Evolutionary conservation across 1,139 yeast genomes (phyloP).

Genomic region (Hansenula lynferdii): DNA sequence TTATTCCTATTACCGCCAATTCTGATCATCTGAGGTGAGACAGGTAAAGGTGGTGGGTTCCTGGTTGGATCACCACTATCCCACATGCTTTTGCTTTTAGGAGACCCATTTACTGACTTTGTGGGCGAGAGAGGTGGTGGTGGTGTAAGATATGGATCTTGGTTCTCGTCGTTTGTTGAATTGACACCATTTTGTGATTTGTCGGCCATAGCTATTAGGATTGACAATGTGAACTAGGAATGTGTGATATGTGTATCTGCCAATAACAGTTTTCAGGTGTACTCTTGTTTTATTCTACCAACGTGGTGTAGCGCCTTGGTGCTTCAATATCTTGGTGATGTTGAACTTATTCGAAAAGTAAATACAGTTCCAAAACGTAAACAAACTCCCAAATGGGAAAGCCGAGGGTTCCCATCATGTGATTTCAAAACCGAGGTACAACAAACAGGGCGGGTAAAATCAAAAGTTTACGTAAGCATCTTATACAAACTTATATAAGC

Average conservation of each 20-base stretch:
- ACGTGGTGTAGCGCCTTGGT: not conserved
- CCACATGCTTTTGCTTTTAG: slow-evolving; percentile 20
- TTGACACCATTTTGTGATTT: no score
- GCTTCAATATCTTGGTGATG: not conserved
- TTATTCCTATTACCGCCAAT: slow-evolving; percentile 11
- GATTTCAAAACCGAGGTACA: not conserved
- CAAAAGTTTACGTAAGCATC: no score
- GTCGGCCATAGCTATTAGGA: no score
- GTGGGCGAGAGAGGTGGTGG: slow-evolving; percentile 8
- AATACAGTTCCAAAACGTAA: slow-evolving; percentile 9
- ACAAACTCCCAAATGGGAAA: slow-evolving; percentile 6
- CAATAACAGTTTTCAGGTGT: no score
- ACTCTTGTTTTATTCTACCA: no score
- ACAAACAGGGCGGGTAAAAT: not conserved
- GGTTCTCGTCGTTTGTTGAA: slow-evolving; percentile 2
- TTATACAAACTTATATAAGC: no score
- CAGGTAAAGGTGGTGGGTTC: slow-evolving; percentile 34
- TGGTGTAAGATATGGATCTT: slow-evolving; percentile 4
- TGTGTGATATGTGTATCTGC: no score
- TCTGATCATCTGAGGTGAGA: slow-evolving; percentile 23
- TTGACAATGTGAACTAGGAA: no score
- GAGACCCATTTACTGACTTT: not conserved
- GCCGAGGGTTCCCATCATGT: not conserved
- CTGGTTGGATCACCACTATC: slow-evolving; percentile 32
- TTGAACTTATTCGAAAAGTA: slow-evolving; percentile 4